phyloP scores from a whole-genome alignment of 768 basidiomycete species.

The Termitomyces sp. region DNA sequence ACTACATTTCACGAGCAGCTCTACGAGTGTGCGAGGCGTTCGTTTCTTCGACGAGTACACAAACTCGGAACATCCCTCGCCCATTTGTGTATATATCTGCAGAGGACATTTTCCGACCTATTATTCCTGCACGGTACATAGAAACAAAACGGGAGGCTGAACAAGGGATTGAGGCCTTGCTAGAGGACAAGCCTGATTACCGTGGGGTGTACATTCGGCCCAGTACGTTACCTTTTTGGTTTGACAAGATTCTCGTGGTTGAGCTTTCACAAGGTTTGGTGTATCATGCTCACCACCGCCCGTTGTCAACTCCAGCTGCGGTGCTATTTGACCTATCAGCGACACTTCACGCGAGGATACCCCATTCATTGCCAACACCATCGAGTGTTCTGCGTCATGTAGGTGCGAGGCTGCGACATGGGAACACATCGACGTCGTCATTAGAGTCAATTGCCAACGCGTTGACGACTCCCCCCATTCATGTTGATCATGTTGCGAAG shows the following conservation, averaged over 20 bases:
- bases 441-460: conserved; percentile 72
- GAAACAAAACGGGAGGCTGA: conserved; percentile 94
- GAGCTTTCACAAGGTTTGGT: conserved; percentile 63
- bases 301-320: conserved; percentile 82
- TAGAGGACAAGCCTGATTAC: conserved; percentile 36
- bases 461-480: conserved; percentile 82
- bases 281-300: conserved; percentile 92
- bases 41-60: conserved; percentile 35
- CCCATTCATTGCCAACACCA: conserved; percentile 57
- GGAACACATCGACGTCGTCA: conserved; percentile 27
- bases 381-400: conserved; percentile 54
- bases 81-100: conserved; percentile 96
- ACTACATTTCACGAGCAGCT: conserved; percentile 31
- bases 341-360: conserved; percentile 55
- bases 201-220: conserved; percentile 84
- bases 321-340: conserved; percentile 80
- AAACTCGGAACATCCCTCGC: conserved; percentile 29
- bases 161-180: conserved; percentile 50
- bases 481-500: conserved; percentile 92
- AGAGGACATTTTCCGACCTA: conserved; percentile 85
- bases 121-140: conserved; percentile 84
- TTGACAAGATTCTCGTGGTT: conserved; percentile 1
- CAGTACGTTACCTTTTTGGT: conserved; percentile 45
- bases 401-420: conserved; percentile 29
- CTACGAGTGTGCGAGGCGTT: conserved; percentile 76